Base-by-base conservation (phyloP, 371 early-diverging fungal genomes). In the Rhizomucor pusillus region DNA sequence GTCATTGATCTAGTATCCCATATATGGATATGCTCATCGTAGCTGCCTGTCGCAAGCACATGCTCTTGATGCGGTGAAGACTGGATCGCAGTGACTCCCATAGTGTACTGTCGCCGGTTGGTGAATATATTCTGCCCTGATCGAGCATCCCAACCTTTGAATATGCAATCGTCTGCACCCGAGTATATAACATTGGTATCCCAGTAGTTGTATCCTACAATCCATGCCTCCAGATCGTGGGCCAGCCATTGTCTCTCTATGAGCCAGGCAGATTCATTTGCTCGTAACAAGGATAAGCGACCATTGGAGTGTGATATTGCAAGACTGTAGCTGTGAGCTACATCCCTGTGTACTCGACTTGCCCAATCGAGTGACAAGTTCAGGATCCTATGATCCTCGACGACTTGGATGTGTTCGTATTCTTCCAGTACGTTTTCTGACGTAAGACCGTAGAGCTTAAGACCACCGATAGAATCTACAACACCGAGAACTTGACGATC, bases 211-310 rank as follows among this genome's bases (percentile, higher is more conserved):
- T 89, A 95, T 2, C 87, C 88, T 0, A 86, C 81, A 55, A 90
- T 92, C 97, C 97, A 97, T 1, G 95, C 94, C 62, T 95, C 96
- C 44, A 90, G 77, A n/a, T 84, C 87, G 62, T 95, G 96, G 0
- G 87, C 96, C 11, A 79, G 71, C 93, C 90, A 89, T 18, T 79
- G 68, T 1, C 67, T 47, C 6, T 50, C 52, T 18, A 64, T 63
- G 2, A 44, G 52, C 55, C 79, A 83, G 3, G 67, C 66, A 1
- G 63, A 50, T 44, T 80, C 67, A 14, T 66, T 52, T 2, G 66
- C 60, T 20, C 64, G 56, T 18, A 90, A 46, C 10, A 83, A 56
- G 2, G 71, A 63, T 14, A 91, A 57, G 25, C 66, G 67, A 5
- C 94, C 94, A 46, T 84, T 84, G 22, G 86, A 89, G 59, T 87